phyloP scores from a whole-genome alignment of 23 red algal genomes.

The Cyanidium caldarium region DNA sequence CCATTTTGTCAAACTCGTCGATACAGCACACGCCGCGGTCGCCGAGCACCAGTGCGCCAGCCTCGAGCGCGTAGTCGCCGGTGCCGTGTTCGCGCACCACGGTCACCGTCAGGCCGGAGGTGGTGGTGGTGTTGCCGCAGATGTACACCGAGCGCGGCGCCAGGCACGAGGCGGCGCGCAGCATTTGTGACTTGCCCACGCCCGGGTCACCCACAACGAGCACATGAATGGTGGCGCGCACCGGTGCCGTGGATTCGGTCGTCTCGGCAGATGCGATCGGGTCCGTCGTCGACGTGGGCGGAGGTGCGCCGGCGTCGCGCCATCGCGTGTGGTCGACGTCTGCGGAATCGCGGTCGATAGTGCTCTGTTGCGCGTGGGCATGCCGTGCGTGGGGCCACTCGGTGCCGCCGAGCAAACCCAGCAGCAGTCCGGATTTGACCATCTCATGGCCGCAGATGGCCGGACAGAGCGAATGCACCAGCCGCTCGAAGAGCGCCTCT shows the following conservation, averaged over 20 bases:
- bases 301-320: no score
- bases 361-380: not conserved
- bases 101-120: conserved; percentile 83
- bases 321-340: not conserved
- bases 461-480: conserved; percentile 78
- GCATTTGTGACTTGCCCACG: conserved; percentile 97
- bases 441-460: conserved; percentile 94
- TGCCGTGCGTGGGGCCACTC: conserved; percentile 1
- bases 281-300: no score
- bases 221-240: conserved; percentile 61
- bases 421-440: conserved; percentile 75
- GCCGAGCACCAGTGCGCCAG: conserved; percentile 78
- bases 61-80: conserved; percentile 88
- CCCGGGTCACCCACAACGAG: conserved; percentile 93
- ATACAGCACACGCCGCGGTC: conserved; percentile 88
- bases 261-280: no score
- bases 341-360: not conserved
- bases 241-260: not conserved
- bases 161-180: conserved; percentile 51
- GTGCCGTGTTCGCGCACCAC: conserved; percentile 58
- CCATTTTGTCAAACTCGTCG: conserved; percentile 99
- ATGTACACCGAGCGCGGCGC: conserved; percentile 83
- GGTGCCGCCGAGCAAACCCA: conserved; percentile 66
- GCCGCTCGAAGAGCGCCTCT: conserved; percentile 38
- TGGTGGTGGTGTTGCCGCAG: conserved; percentile 85